Evolutionary conservation across 345 rosid genomes (phyloP).

Genomic region (Viola odorata): DNA sequence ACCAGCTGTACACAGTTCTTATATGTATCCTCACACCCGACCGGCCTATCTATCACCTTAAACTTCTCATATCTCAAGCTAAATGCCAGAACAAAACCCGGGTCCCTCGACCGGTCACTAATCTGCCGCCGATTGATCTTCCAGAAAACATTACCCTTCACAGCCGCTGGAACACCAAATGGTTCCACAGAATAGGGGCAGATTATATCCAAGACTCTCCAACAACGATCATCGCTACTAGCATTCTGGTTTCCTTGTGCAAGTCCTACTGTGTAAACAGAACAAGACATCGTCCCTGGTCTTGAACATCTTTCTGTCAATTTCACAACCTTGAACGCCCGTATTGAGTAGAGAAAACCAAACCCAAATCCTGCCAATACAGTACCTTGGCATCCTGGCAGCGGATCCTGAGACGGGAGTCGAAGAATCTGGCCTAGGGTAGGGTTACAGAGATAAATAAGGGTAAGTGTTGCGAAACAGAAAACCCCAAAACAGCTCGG

Average conservation of each 20-base stretch:
- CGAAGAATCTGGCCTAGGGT: neutral
- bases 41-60: neutral
- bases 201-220: neutral
- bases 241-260: neutral
- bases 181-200: constrained; percentile 14
- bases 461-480: constrained; percentile 3
- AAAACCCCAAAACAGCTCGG: constrained; percentile 10
- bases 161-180: constrained; percentile 6
- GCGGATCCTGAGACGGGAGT: neutral
- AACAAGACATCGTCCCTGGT: neutral
- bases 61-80: constrained; percentile 3
- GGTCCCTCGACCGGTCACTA: neutral
- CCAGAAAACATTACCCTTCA: constrained; percentile 3
- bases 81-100: neutral
- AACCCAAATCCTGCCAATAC: constrained; percentile 3
- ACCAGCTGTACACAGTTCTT: neutral
- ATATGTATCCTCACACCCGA: neutral
- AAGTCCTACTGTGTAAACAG: constrained; percentile 1
- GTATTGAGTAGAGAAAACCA: neutral
- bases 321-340: constrained; percentile 5
- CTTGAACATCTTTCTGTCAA: neutral
- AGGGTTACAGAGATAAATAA: constrained; percentile 9
- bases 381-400: no score
- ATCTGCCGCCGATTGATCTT: constrained; percentile 1
- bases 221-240: neutral